Base-by-base conservation (phyloP, 768 basidiomycete genomes). In the Leccinum truebloodii region DNA sequence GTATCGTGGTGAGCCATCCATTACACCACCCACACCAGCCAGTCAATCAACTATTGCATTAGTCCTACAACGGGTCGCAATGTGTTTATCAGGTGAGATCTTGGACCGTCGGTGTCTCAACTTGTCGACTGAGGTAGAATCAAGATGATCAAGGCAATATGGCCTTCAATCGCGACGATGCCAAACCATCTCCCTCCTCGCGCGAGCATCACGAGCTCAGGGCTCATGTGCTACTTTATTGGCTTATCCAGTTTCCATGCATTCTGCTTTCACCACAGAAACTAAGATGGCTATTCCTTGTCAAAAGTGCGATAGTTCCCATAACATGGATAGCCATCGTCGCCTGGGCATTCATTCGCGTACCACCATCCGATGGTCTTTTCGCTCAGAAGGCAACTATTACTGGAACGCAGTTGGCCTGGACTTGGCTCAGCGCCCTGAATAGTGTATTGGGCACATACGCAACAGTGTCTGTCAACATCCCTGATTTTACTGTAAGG, bases 401-500 rank as follows among this genome's bases (percentile, higher is more conserved):
- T 13, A 73, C 72, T 5, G 92, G 90, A 2, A 78, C 80, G 56
- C 76, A 76, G 10, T 76, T 87, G 48, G 81, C 82, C 10, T 92
- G 90, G 88, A 87, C 84, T 4, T 94, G 90, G 90, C 75, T 96
- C 41, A 80, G 81, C 59, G 85, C 87, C 0, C 69, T 96, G 61
- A 95, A 93, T 69, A 87, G 88, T 59, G 87, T 87, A 4, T 75
- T 95, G 9, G 92, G 90, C 0, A 80, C 82, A 59, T 94, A 88
- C 72, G 79, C 88, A 5, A 90, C 87, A 10, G 75, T 91, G 13
- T 81, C 86, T 0, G 86, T 90, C 61, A 93, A 93, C 67, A 92
- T 93, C 58, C 88, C 92, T 8, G 94, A 95, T 73, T 93, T 95
- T 65, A 92, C 92, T 14, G 77, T 80, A 59, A 55, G 74, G 4